Conservation (phyloP, 371 early-diverging fungal species). For the Lichtheimia corymbifera region DNA sequence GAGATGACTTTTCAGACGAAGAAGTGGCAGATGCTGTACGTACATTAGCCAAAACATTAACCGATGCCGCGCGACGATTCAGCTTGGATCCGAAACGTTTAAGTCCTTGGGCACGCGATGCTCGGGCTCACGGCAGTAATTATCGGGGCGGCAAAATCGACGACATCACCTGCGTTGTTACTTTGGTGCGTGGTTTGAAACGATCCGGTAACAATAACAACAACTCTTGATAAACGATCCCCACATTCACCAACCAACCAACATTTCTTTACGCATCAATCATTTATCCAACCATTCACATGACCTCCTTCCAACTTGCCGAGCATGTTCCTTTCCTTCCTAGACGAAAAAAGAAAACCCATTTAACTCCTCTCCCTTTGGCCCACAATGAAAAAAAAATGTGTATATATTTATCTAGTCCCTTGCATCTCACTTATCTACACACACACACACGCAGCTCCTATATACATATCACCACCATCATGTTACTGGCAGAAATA, state of each 20-base stretch:
- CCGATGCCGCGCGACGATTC: constrained; percentile 57
- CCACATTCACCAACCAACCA: too few species aligned
- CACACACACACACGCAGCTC: too few species aligned
- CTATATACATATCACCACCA: too few species aligned
- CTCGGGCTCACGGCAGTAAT: constrained; percentile 47
- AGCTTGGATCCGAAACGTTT: constrained; percentile 57
- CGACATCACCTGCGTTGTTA: constrained; percentile 54
- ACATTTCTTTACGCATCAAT: not conserved
- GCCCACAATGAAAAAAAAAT: not conserved
- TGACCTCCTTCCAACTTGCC: not conserved
- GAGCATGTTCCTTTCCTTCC: not conserved
- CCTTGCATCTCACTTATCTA: too few species aligned
- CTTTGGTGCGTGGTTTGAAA: constrained; percentile 34
- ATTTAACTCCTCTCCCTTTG: too few species aligned
- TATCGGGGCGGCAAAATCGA: constrained; percentile 53
- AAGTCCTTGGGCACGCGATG: constrained; percentile 52
- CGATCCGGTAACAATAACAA: constrained; percentile 7
- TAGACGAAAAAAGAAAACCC: too few species aligned
- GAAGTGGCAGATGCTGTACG: constrained; percentile 54
- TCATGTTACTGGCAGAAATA: too few species aligned
- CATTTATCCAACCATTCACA: not conserved
- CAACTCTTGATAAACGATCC: not conserved
- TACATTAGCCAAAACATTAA: constrained; percentile 52
- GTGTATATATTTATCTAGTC: constrained; percentile 1
- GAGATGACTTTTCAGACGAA: constrained; percentile 18